These are phyloP conservation scores for Magnolia changhungtana DNA, from an alignment of 164 flowering plant genomes.

Conservation along the genomic window DNA sequence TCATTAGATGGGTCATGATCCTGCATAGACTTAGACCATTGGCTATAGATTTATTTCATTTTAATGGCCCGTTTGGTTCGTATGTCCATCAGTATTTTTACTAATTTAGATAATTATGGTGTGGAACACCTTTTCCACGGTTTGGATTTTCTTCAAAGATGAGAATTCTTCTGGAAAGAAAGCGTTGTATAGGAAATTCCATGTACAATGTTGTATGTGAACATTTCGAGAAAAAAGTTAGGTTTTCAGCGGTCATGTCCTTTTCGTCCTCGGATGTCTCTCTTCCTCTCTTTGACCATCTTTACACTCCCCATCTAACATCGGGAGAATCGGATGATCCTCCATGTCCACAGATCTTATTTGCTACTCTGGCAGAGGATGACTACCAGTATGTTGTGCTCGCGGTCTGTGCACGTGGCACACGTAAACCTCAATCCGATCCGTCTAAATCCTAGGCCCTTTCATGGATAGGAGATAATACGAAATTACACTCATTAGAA, in stretches of 20 bases:
- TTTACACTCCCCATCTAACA: background rate
- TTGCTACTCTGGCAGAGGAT: background rate
- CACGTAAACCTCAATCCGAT: background rate
- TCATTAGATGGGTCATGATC: too few relatives aligned
- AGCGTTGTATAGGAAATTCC: background rate
- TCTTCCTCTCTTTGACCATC: constrained; percentile 5
- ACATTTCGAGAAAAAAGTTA: background rate
- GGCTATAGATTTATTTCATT: too few relatives aligned
- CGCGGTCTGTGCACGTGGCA: background rate
- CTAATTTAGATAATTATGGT: too few relatives aligned
- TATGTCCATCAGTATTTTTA: too few relatives aligned
- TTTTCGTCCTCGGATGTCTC: background rate
- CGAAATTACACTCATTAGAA: too few relatives aligned
- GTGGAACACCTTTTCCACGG: background rate
- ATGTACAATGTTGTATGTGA: background rate
- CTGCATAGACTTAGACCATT: too few relatives aligned
- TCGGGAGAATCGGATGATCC: background rate
- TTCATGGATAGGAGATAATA: background rate
- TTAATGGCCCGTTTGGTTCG: too few relatives aligned
- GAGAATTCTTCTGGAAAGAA: background rate
- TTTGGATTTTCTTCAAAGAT: background rate
- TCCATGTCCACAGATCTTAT: background rate
- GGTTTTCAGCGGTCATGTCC: constrained; percentile 3
- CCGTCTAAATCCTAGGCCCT: background rate
- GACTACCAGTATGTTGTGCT: background rate